Evolutionary conservation across 139 green algal genomes (phyloP).

Genomic region (Auxenochlorella protothecoides): DNA sequence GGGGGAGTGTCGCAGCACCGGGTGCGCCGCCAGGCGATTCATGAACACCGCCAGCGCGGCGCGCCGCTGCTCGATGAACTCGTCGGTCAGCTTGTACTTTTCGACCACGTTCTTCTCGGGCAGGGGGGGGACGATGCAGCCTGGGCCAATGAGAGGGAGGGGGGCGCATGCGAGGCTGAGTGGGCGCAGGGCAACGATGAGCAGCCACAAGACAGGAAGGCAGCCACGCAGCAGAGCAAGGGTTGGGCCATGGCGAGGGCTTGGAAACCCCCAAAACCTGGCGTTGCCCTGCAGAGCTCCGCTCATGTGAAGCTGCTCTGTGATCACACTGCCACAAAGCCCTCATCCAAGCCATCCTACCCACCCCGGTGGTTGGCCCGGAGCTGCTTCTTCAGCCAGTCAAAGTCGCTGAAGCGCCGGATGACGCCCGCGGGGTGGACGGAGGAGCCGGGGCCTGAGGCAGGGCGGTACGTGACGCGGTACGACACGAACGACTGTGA

Average conservation of each 20-base stretch:
- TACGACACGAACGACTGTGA: slow-evolving; percentile 58
- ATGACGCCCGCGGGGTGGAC: slow-evolving; percentile 54
- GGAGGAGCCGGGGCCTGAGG: slow-evolving; percentile 21
- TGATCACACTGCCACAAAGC: no score
- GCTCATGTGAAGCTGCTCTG: no score
- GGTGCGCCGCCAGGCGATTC: slow-evolving; percentile 48
- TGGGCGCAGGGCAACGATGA: no score
- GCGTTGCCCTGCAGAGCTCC: no score
- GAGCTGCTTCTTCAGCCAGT: slow-evolving; percentile 71
- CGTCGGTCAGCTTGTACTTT: slow-evolving; percentile 79
- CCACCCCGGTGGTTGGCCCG: slow-evolving; percentile 51
- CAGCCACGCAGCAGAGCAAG: background rate
- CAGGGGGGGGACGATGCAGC: slow-evolving; percentile 80
- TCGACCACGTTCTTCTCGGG: slow-evolving; percentile 85
- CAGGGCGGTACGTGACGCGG: background rate
- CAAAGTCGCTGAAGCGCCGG: slow-evolving; percentile 85
- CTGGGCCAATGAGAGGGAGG: slow-evolving; percentile 11
- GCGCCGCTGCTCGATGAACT: slow-evolving; percentile 86
- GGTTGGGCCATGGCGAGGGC: background rate
- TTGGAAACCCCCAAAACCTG: no score
- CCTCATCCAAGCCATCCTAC: background rate
- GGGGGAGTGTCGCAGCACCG: slow-evolving; percentile 45
- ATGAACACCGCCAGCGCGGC: slow-evolving; percentile 73
- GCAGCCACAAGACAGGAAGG: background rate
- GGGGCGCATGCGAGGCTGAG: background rate